A percentile compares a stretch with the other conserved stretches of the same genome.
Conservation (phyloP, 176 grass and related monocot species). For the Bromus sterilis region DNA sequence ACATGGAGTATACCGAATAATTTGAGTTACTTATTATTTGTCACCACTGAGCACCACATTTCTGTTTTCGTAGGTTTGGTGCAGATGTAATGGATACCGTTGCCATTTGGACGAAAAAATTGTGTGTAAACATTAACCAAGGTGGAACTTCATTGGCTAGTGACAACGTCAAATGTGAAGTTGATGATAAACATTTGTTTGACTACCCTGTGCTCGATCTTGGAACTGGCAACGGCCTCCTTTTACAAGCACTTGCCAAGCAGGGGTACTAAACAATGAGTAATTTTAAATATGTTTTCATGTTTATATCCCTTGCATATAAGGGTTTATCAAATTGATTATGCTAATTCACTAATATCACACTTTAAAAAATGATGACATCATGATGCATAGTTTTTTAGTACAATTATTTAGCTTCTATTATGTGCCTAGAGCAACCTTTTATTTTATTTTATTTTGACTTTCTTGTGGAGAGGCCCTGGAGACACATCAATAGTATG, state of each 20-base stretch:
- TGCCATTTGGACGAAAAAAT: constrained; percentile 74
- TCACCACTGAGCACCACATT: background rate
- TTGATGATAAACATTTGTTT: constrained; percentile 35
- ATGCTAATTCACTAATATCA: background rate
- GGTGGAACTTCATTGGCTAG: background rate
- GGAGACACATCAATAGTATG: no score
- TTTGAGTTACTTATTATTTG: background rate
- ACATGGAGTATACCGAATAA: background rate
- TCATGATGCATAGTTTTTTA: background rate
- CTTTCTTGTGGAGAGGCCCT: no score
- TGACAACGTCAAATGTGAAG: constrained; percentile 38
- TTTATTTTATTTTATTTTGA: no score
- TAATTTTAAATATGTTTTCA: constrained; percentile 7
- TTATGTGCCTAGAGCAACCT: background rate
- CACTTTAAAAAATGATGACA: background rate
- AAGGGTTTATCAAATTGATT: background rate
- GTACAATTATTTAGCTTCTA: background rate
- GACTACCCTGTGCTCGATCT: constrained; percentile 77
- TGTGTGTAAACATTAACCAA: constrained; percentile 39
- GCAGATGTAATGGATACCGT: constrained; percentile 92
- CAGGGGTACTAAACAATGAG: constrained; percentile 49
- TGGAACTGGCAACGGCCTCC: constrained; percentile 89
- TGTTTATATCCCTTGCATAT: background rate
- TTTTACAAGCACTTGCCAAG: constrained; percentile 83
- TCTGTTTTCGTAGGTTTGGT: constrained; percentile 69